phyloP scores from a whole-genome alignment of 257 asterid genomes.

The Solanum verrucosum region DNA sequence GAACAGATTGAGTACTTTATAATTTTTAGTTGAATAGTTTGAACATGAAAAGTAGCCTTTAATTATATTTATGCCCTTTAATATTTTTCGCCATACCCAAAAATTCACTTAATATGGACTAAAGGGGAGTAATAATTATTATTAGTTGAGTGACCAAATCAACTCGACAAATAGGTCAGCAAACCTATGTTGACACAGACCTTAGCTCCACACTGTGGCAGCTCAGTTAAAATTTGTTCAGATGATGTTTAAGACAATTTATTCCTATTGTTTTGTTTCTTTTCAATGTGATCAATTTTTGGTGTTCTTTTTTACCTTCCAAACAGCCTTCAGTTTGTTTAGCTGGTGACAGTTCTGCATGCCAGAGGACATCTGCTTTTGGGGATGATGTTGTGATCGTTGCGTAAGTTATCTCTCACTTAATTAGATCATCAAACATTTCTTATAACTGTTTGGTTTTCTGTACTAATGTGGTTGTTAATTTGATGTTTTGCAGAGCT shows the following conservation, averaged over 20 bases:
- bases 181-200: background rate
- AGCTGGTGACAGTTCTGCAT: constrained; percentile 41
- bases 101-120: background rate
- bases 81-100: background rate
- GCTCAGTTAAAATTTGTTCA: background rate
- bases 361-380: constrained; percentile 37
- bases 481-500: constrained; percentile 38
- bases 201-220: background rate
- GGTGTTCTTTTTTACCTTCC: constrained; percentile 1
- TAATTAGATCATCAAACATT: background rate
- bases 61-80: no score
- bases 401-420: constrained; percentile 53
- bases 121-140: background rate
- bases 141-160: background rate
- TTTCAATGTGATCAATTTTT: background rate
- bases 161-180: background rate
- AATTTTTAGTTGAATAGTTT: background rate
- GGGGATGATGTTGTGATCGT: constrained; percentile 89
- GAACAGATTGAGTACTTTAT: background rate
- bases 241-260: background rate
- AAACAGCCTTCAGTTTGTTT: constrained; percentile 47
- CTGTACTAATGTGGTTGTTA: background rate
- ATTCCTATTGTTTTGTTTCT: background rate
- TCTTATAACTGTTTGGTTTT: background rate
- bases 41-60: background rate